phyloP scores from a whole-genome alignment of 352 stramenopile species.

The Phytopythium oedochilum region DNA sequence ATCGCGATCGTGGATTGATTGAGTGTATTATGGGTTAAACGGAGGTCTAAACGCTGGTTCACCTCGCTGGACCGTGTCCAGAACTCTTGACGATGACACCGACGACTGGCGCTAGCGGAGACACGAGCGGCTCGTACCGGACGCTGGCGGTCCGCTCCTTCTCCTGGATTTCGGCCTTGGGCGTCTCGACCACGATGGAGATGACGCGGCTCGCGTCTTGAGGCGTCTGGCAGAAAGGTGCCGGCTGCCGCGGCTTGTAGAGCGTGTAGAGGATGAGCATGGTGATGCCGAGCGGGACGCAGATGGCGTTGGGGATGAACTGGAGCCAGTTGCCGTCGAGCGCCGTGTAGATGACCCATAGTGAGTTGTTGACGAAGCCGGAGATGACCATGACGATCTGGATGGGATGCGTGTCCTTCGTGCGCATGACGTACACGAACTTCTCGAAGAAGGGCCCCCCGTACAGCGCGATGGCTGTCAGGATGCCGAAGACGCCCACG shows the following conservation, averaged over 20 bases:
- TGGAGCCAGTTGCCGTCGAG: slow-evolving; percentile 21
- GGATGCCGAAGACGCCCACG: slow-evolving; percentile 22
- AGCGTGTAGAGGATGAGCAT: slow-evolving; percentile 17
- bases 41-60: neutral
- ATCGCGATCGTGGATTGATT: too few relatives aligned
- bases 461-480: slow-evolving; percentile 27
- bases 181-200: slow-evolving; percentile 17
- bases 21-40: neutral
- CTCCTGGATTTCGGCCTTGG: slow-evolving; percentile 17
- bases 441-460: slow-evolving; percentile 47
- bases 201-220: slow-evolving; percentile 13
- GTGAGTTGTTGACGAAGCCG: slow-evolving; percentile 25
- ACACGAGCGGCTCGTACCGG: slow-evolving; percentile 21
- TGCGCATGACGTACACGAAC: slow-evolving; percentile 34
- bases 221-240: neutral
- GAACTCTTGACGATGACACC: slow-evolving; percentile 23
- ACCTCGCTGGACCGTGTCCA: neutral
- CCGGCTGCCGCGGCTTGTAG: slow-evolving; percentile 8
- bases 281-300: slow-evolving; percentile 12
- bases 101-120: slow-evolving; percentile 13
- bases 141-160: slow-evolving; percentile 17
- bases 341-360: slow-evolving; percentile 44
- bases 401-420: slow-evolving; percentile 27
- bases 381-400: slow-evolving; percentile 43
- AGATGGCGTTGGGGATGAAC: slow-evolving; percentile 18